These are phyloP conservation scores for Linnemannia exigua DNA, from an alignment of 192 early-diverging fungal genomes.

Conservation along the genomic window DNA sequence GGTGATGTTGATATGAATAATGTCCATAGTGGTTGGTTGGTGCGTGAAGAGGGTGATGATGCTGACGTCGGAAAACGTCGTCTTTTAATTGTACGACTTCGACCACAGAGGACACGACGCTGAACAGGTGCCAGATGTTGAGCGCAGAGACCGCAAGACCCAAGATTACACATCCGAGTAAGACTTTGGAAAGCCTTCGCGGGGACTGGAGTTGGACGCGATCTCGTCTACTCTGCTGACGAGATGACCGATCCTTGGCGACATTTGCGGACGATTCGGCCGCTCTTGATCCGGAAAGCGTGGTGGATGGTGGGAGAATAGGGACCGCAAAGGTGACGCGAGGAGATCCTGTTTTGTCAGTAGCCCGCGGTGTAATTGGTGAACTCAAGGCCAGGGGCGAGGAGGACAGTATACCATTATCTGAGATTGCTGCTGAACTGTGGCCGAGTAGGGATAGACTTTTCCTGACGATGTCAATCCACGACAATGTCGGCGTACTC, in stretches of 20 bases:
- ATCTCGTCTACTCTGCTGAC: not conserved
- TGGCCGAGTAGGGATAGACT: not conserved
- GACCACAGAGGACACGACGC: conserved; percentile 23
- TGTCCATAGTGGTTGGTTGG: not conserved
- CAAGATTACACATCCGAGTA: conserved; percentile 19
- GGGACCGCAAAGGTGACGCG: not conserved
- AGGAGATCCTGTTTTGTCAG: not conserved
- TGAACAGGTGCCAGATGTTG: conserved; percentile 37
- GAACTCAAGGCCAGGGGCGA: not conserved
- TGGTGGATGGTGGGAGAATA: not conserved
- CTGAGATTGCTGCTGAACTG: not conserved
- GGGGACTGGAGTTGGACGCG: not conserved
- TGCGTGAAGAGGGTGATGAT: conserved; percentile 1
- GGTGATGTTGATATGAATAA: not conserved
- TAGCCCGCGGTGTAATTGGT: not conserved
- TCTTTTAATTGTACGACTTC: conserved; percentile 22
- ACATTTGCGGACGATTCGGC: not conserved
- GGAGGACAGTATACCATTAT: not conserved
- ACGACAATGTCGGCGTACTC: not conserved
- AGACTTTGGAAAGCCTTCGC: not conserved
- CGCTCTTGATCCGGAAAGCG: not conserved
- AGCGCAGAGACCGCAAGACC: conserved; percentile 28
- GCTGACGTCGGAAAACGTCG: not conserved
- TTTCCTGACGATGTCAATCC: not conserved
- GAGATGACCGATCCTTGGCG: not conserved